A percentile compares a stretch with the other conserved stretches of the same genome.
Conservation (phyloP, 2,329 filamentous ascomycete species). For the Claviceps pazoutovae region DNA sequence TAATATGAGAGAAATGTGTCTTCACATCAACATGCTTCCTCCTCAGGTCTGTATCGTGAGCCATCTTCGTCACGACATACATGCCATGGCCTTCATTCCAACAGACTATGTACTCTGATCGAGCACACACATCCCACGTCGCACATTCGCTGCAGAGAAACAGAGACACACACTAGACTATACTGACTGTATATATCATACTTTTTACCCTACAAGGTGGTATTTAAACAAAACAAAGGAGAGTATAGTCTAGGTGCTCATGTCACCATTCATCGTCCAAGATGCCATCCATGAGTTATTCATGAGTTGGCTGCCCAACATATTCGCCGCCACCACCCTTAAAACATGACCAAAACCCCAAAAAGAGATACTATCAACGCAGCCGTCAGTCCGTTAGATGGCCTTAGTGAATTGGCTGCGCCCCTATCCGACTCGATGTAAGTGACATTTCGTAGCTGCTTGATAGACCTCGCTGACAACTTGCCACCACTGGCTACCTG, state of each 20-base stretch:
- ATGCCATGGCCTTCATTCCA: too few relatives aligned
- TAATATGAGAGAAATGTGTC: too few relatives aligned
- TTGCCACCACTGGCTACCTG: constrained; percentile 29
- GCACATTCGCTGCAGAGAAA: background rate
- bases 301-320: background rate
- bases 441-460: constrained; percentile 18
- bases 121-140: too few relatives aligned
- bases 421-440: constrained; percentile 21
- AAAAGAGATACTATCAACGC: constrained; percentile 2
- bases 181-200: background rate
- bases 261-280: background rate
- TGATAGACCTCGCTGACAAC: constrained; percentile 20
- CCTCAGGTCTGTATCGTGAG: too few relatives aligned
- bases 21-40: too few relatives aligned
- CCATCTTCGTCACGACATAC: too few relatives aligned
- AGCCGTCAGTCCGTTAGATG: constrained; percentile 7
- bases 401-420: constrained; percentile 10
- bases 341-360: constrained; percentile 1
- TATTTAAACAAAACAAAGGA: constrained; percentile 2
- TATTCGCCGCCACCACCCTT: background rate
- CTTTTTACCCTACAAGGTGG: constrained; percentile 3
- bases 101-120: too few relatives aligned
- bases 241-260: constrained; percentile 4
- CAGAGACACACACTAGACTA: background rate
- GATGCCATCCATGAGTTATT: background rate